phyloP scores from a whole-genome alignment of 1,284 basidiomycete species.

The Crucibulum cyathiforme region DNA sequence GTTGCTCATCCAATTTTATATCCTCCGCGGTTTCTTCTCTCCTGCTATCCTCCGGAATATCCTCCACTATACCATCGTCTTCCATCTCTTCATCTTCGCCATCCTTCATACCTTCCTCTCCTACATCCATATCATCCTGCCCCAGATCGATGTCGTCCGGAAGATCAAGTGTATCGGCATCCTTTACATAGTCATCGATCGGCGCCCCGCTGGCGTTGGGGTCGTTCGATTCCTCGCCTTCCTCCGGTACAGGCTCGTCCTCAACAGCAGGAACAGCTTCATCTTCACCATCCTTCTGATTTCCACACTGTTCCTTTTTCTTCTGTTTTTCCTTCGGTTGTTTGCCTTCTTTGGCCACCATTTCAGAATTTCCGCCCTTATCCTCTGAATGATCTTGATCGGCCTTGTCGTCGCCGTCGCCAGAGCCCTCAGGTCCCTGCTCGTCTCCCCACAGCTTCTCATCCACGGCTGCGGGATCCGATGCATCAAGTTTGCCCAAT shows the following conservation, averaged over 20 bases:
- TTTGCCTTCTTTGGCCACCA: conserved; percentile 77
- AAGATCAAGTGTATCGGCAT: conserved; percentile 81
- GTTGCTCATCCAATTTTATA: conserved; percentile 9
- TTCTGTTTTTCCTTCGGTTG: conserved; percentile 43
- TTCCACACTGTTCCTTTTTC: conserved; percentile 38
- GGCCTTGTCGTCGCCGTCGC: conserved; percentile 19
- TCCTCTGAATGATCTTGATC: conserved; percentile 56
- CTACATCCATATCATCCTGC: conserved; percentile 66
- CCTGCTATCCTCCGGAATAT: conserved; percentile 37
- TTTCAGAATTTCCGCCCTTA: conserved; percentile 64
- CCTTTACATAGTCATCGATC: conserved; percentile 74
- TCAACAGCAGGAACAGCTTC: conserved; percentile 28
- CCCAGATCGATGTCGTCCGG: conserved; percentile 83
- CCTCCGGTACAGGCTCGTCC: conserved; percentile 18
- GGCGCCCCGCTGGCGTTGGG: conserved; percentile 65
- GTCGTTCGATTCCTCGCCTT: conserved; percentile 46
- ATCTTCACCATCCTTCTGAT: conserved; percentile 31
- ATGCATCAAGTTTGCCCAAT: conserved; percentile 83
- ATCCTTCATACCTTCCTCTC: conserved; percentile 31
- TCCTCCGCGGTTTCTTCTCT: conserved; percentile 33
- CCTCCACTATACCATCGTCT: conserved; percentile 50
- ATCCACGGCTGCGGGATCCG: conserved; percentile 89
- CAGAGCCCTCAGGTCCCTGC: conserved; percentile 54
- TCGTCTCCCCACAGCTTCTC: conserved; percentile 98
- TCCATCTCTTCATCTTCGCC: conserved; percentile 42